phyloP scores from a whole-genome alignment of 148 eudicot species.

The Drosera capensis region DNA sequence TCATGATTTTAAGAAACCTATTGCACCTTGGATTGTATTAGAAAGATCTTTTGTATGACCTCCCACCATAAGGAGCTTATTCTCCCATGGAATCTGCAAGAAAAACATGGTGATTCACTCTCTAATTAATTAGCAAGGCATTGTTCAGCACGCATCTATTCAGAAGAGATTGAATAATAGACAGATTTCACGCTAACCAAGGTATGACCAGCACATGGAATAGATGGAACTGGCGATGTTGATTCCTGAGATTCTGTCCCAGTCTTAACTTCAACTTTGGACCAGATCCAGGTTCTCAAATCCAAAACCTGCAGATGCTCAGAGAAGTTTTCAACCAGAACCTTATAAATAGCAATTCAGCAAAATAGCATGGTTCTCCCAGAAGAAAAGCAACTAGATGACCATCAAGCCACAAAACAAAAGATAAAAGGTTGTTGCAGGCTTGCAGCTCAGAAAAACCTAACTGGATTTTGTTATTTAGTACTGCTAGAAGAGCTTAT shows the following conservation, averaged over 20 bases:
- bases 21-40: conserved; percentile 60
- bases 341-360: too few species aligned
- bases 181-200: conserved; percentile 46
- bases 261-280: conserved; percentile 64
- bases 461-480: too few species aligned
- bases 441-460: background rate
- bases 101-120: conserved; percentile 1
- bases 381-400: background rate
- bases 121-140: background rate
- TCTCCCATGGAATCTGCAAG: conserved; percentile 81
- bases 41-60: conserved; percentile 90
- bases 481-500: background rate
- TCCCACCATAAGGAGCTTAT: conserved; percentile 82
- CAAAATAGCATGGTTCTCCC: too few species aligned
- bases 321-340: too few species aligned
- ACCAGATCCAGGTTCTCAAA: conserved; percentile 92
- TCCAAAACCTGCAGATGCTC: conserved; percentile 49
- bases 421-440: background rate
- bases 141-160: background rate
- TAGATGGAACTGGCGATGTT: conserved; percentile 24
- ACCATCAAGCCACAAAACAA: background rate
- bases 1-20: background rate
- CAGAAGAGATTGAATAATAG: background rate
- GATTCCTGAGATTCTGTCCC: conserved; percentile 27
- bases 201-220: conserved; percentile 88